A percentile compares a stretch with the other conserved stretches of the same genome.
phyloP scores from a whole-genome alignment of 805 yeast species.

The Ogataea saltuana region DNA sequence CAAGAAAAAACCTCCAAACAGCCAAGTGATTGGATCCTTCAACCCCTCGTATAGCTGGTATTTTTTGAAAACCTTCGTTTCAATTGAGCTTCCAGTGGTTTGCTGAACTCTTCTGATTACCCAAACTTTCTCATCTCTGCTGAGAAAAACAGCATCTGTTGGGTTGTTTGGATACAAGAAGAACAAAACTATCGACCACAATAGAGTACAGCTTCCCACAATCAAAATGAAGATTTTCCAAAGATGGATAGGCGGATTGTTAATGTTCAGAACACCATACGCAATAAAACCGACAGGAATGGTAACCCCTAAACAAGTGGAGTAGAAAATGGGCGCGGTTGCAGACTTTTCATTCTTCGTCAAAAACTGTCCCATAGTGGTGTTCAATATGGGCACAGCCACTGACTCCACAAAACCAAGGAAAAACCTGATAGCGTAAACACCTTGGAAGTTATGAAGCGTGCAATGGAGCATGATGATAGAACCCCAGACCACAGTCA shows the following conservation, averaged over 20 bases:
- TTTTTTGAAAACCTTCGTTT: conserved; percentile 28
- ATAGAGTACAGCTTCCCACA: conserved; percentile 54
- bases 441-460: conserved; percentile 38
- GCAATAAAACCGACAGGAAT: conserved; percentile 41
- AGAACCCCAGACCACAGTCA: conserved; percentile 43
- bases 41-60: conserved; percentile 32
- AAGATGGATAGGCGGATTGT: conserved; percentile 15
- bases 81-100: conserved; percentile 30
- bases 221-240: conserved; percentile 53
- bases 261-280: conserved; percentile 29
- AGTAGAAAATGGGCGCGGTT: conserved; percentile 49
- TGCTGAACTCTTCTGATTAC: conserved; percentile 32
- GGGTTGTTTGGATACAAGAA: conserved; percentile 61
- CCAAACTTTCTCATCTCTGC: conserved; percentile 33
- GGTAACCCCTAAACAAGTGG: conserved; percentile 44
- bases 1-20: conserved; percentile 34
- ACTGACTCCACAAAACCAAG: conserved; percentile 37
- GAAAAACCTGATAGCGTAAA: conserved; percentile 38
- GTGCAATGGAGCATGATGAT: conserved; percentile 45
- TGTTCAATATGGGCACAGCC: conserved; percentile 20
- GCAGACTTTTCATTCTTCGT: conserved; percentile 43
- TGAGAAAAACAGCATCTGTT: conserved; percentile 46
- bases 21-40: conserved; percentile 43
- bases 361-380: conserved; percentile 43
- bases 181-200: conserved; percentile 33